These are phyloP conservation scores for Metarhizium humberi DNA, from an alignment of 2,329 filamentous ascomycete species.

Conservation along the genomic window DNA sequence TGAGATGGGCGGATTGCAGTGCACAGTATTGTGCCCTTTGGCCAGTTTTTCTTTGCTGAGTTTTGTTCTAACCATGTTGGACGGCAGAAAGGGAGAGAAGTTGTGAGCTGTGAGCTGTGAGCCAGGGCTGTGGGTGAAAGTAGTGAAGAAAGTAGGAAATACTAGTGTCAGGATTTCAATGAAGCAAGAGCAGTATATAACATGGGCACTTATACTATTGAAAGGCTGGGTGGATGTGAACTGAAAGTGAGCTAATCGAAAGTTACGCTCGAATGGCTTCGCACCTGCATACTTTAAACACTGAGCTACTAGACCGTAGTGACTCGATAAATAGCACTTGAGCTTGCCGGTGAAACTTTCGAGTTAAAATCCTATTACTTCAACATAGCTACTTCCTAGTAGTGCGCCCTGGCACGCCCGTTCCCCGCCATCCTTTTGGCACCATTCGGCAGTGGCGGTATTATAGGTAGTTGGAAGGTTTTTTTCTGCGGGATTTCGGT, in stretches of 20 bases:
- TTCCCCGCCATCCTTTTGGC: constrained; percentile 18
- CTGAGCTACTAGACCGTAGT: neutral
- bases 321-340: neutral
- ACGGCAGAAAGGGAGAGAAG: neutral
- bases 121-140: no score
- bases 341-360: neutral
- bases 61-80: neutral
- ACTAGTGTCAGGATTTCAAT: no score
- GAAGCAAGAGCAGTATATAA: neutral
- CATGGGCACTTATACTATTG: neutral
- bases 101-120: neutral
- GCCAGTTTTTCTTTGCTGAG: neutral
- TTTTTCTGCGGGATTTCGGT: constrained; percentile 36
- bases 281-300: neutral
- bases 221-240: neutral
- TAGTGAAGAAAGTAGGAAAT: no score
- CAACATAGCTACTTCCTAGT: constrained; percentile 1
- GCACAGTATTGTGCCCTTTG: neutral
- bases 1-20: neutral
- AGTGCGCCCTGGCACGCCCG: constrained; percentile 16
- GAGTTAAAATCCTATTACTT: neutral
- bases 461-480: constrained; percentile 25
- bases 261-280: neutral
- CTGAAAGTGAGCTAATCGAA: neutral
- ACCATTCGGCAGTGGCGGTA: constrained; percentile 22